phyloP scores from a whole-genome alignment of 2,329 filamentous ascomycete genomes.

The Grosmannia huntii region DNA sequence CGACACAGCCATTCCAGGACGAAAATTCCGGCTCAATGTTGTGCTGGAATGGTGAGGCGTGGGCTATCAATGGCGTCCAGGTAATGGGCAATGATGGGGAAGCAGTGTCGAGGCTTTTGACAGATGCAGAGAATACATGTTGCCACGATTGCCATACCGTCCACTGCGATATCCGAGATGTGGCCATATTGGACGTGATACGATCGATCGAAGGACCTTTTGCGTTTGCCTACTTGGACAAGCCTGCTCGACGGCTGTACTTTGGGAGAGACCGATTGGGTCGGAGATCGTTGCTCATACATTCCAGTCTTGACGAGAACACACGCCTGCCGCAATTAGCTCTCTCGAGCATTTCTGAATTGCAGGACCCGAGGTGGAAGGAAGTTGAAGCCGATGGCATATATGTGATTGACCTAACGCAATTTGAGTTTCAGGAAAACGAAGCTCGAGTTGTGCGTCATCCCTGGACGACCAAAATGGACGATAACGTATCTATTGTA shows the following conservation, averaged over 20 bases:
- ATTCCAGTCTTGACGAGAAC: constrained; percentile 21
- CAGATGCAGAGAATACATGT: constrained; percentile 24
- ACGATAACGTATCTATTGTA: background rate
- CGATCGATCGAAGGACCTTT: constrained; percentile 67
- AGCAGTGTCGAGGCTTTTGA: constrained; percentile 49
- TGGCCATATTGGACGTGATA: constrained; percentile 31
- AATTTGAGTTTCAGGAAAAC: constrained; percentile 2
- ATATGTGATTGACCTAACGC: constrained; percentile 49
- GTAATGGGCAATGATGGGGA: constrained; percentile 72
- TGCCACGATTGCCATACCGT: constrained; percentile 1
- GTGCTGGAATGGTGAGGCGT: constrained; percentile 98
- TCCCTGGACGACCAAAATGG: background rate
- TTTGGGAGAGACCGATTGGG: constrained; percentile 83
- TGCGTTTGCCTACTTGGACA: constrained; percentile 76
- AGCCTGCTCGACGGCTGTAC: constrained; percentile 46
- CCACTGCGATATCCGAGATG: background rate
- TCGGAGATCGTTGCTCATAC: constrained; percentile 64
- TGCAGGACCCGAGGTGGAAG: constrained; percentile 40
- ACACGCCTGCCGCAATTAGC: constrained; percentile 29
- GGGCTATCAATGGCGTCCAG: constrained; percentile 49
- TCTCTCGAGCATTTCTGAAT: constrained; percentile 60
- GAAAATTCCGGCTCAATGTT: constrained; percentile 47
- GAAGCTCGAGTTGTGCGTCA: background rate
- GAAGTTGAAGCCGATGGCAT: constrained; percentile 82
- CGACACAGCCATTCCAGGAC: constrained; percentile 60